These are phyloP conservation scores for Pyrenochaeta sp. DNA, from an alignment of 2,329 filamentous ascomycete genomes.

Conservation along the genomic window DNA sequence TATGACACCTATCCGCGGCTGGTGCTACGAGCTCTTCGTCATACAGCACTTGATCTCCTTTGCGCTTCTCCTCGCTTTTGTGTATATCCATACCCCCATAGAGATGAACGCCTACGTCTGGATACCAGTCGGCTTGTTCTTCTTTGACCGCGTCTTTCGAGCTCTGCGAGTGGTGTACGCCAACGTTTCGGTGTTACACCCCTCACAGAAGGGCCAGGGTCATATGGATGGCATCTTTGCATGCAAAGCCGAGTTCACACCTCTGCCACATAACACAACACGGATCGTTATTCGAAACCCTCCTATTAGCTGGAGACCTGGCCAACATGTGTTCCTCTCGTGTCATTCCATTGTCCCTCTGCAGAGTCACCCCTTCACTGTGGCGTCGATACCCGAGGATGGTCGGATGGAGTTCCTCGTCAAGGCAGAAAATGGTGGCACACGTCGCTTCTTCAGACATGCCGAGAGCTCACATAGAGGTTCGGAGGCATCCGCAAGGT, in stretches of 20 bases:
- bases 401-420: conserved; percentile 65
- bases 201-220: conserved; percentile 39
- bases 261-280: conserved; percentile 64
- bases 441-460: conserved; percentile 60
- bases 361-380: conserved; percentile 72
- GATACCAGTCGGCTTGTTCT: conserved; percentile 70
- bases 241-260: conserved; percentile 51
- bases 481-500: conserved; percentile 19
- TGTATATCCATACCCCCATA: conserved; percentile 69
- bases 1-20: conserved; percentile 69
- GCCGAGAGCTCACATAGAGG: conserved; percentile 54
- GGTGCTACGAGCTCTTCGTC: conserved; percentile 75
- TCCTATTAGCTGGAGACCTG: conserved; percentile 66
- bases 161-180: conserved; percentile 46
- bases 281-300: conserved; percentile 65
- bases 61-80: conserved; percentile 67
- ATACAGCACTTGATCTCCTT: conserved; percentile 72
- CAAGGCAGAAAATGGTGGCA: conserved; percentile 63
- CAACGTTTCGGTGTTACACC: conserved; percentile 53
- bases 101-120: conserved; percentile 70
- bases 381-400: conserved; percentile 65
- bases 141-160: conserved; percentile 68
- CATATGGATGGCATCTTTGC: conserved; percentile 43
- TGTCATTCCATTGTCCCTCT: conserved; percentile 65
- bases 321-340: conserved; percentile 70